A percentile compares a stretch with the other conserved stretches of the same genome.
These are phyloP conservation scores for Lasiodiplodia hormozganensis DNA, from an alignment of 2,329 filamentous ascomycete genomes.

Conservation along the genomic window DNA sequence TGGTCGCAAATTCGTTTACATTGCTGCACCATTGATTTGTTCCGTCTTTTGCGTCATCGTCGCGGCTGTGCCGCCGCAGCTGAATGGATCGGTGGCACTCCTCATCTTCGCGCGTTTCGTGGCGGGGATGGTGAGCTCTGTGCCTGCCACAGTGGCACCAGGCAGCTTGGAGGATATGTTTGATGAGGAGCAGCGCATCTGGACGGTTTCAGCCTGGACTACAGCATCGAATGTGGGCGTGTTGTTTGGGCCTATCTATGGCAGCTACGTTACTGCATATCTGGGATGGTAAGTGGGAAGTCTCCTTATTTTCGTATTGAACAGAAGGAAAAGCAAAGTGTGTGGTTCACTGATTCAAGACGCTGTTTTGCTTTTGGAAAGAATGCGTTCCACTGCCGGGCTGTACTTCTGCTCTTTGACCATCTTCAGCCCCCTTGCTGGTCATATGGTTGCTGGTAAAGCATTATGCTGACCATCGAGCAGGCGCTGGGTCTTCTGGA, in stretches of 20 bases:
- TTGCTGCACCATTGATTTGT: slow-evolving; percentile 41
- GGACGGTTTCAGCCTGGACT: slow-evolving; percentile 23
- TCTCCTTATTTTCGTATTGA: background rate
- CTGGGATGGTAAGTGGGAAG: slow-evolving; percentile 10
- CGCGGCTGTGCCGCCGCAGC: slow-evolving; percentile 9
- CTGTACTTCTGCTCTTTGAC: background rate
- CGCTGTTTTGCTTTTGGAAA: background rate
- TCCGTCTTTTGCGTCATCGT: slow-evolving; percentile 37
- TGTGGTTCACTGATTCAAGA: background rate
- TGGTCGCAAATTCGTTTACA: slow-evolving; percentile 47
- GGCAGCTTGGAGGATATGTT: slow-evolving; percentile 28
- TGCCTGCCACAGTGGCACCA: slow-evolving; percentile 17
- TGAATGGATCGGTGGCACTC: background rate
- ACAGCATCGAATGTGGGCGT: slow-evolving; percentile 21
- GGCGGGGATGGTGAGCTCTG: slow-evolving; percentile 7
- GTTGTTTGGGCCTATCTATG: slow-evolving; percentile 23
- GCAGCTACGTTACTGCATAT: slow-evolving; percentile 1
- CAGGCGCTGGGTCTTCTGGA: slow-evolving; percentile 29
- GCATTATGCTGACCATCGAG: background rate
- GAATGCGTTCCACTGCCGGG: background rate
- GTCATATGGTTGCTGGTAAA: background rate
- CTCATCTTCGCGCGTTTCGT: slow-evolving; percentile 16
- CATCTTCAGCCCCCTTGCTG: background rate
- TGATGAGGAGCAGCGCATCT: slow-evolving; percentile 6
- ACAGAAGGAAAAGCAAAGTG: background rate